Conservation (phyloP, 345 rosid species). For the Citrus australasica region DNA sequence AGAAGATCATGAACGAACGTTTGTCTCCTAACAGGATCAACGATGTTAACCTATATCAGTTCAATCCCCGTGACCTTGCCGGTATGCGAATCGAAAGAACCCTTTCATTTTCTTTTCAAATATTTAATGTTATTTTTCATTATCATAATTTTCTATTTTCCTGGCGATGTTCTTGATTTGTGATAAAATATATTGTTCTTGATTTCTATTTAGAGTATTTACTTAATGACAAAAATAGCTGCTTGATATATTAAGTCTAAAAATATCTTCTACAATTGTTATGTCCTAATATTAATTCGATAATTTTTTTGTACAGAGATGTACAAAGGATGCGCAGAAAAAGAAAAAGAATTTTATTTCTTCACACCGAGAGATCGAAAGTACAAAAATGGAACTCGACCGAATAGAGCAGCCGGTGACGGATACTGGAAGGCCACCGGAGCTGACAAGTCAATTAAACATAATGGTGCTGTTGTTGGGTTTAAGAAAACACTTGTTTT, state of each 20-base stretch:
- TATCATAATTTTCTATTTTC: too few relatives aligned
- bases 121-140: too few relatives aligned
- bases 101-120: not conserved
- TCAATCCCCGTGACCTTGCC: not conserved
- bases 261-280: too few relatives aligned
- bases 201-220: too few relatives aligned
- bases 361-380: not conserved
- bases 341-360: not conserved
- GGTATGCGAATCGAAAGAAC: not conserved
- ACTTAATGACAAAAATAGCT: too few relatives aligned
- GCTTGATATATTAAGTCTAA: too few relatives aligned
- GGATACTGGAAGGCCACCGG: conserved; percentile 8
- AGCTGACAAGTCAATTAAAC: not conserved
- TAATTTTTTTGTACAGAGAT: not conserved
- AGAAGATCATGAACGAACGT: not conserved
- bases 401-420: not conserved
- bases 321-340: not conserved
- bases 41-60: not conserved
- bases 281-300: not conserved
- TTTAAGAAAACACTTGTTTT: not conserved
- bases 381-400: not conserved
- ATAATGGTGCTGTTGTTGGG: not conserved
- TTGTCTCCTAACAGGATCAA: not conserved
- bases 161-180: too few relatives aligned
- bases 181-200: too few relatives aligned